phyloP scores from a whole-genome alignment of 768 basidiomycete species.

The Leccinum subgranulosum region DNA sequence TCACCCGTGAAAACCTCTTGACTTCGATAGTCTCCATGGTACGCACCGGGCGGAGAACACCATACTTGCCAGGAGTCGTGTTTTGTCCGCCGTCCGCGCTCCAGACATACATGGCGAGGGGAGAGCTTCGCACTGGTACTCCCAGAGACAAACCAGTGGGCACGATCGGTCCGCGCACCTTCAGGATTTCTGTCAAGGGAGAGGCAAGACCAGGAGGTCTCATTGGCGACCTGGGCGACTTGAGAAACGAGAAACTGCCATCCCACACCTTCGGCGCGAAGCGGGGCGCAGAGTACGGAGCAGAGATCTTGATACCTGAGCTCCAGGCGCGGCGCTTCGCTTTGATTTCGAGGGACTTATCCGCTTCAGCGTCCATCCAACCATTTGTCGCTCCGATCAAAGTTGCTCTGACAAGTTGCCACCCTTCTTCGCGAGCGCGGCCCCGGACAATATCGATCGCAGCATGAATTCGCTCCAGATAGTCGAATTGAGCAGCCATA shows the following conservation, averaged over 20 bases:
- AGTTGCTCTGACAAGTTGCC: conserved; percentile 35
- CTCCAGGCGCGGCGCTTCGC: conserved; percentile 68
- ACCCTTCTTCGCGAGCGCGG: conserved; percentile 40
- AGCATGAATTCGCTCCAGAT: conserved; percentile 38
- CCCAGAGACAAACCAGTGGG: conserved; percentile 45
- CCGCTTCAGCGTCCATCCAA: conserved; percentile 27
- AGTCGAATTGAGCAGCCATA: conserved; percentile 13
- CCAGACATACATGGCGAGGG: conserved; percentile 42
- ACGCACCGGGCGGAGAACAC: conserved; percentile 15
- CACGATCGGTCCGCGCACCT: conserved; percentile 19
- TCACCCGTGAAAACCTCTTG: conserved; percentile 17
- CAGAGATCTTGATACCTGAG: conserved; percentile 44
- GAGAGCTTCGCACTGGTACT: conserved; percentile 49
- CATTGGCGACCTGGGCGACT: neutral
- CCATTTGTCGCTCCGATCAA: conserved; percentile 18
- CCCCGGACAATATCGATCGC: conserved; percentile 41
- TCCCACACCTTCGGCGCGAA: conserved; percentile 16
- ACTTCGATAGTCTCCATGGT: conserved; percentile 9
- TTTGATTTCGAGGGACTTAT: conserved; percentile 49
- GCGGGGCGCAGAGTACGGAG: conserved; percentile 16
- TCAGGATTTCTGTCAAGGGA: neutral
- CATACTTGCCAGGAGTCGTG: conserved; percentile 14
- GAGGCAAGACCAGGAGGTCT: conserved; percentile 22
- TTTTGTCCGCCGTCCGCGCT: conserved; percentile 36
- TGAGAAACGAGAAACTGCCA: neutral